Percentiles rank a stretch among this genome's conserved stretches.
phyloP scores from a whole-genome alignment of 2,329 filamentous ascomycete species.

The Phaeosphaeriaceae sp. region DNA sequence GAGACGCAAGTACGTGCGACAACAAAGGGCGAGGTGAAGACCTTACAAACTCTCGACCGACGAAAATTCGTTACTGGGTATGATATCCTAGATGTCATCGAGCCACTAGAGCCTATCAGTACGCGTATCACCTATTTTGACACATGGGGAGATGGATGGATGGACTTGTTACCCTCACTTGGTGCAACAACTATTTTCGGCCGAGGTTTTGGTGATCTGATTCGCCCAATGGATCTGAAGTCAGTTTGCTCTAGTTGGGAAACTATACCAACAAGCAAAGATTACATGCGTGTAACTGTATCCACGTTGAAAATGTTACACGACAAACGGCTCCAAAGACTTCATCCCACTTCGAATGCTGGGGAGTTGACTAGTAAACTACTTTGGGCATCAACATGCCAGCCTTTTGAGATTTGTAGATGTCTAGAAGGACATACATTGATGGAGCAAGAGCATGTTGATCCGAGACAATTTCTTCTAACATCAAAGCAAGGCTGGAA shows the following conservation, averaged over 20 bases:
- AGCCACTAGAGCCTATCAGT: not conserved
- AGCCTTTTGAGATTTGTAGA: not conserved
- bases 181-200: conserved; percentile 1
- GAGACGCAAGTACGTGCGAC: not conserved
- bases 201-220: not conserved
- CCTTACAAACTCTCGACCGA: not conserved
- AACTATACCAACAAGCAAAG: not conserved
- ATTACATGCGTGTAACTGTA: conserved; percentile 1
- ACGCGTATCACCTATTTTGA: not conserved
- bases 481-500: not conserved
- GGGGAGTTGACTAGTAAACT: conserved; percentile 1
- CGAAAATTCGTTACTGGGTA: not conserved
- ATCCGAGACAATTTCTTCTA: conserved; percentile 1
- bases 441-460: not conserved
- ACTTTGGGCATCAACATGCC: not conserved
- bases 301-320: conserved; percentile 6
- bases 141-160: conserved; percentile 1
- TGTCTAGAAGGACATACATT: not conserved
- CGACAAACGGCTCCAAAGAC: conserved; percentile 1
- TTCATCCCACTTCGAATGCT: not conserved
- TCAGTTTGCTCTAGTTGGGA: not conserved
- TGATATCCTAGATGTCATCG: conserved; percentile 5
- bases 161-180: conserved; percentile 1
- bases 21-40: not conserved
- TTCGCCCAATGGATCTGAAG: not conserved